These are phyloP conservation scores for Phytophthora ramorum DNA, from an alignment of 352 stramenopile genomes.

Conservation along the genomic window DNA sequence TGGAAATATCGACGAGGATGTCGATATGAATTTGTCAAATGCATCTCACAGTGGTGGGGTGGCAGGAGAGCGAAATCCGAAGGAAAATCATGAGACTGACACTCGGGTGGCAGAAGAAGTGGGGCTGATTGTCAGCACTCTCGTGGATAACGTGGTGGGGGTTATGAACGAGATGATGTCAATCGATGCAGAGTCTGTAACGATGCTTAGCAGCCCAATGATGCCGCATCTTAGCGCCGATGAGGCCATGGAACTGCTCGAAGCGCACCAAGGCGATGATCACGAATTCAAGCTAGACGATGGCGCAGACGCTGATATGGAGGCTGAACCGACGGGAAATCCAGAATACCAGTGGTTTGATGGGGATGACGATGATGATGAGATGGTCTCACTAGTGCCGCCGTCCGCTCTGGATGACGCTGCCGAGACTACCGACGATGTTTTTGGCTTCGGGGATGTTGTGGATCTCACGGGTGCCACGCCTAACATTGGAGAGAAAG, in stretches of 20 bases:
- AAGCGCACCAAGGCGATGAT: slow-evolving; percentile 33
- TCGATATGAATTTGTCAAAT: slow-evolving; percentile 7
- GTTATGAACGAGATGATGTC: slow-evolving; percentile 15
- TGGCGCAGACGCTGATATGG: slow-evolving; percentile 12
- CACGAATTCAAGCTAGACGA: slow-evolving; percentile 24
- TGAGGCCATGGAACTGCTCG: slow-evolving; percentile 34
- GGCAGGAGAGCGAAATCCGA: neutral
- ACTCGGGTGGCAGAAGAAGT: slow-evolving; percentile 10
- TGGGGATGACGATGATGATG: slow-evolving; percentile 37
- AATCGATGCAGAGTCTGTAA: slow-evolving; percentile 18
- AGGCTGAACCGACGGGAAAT: slow-evolving; percentile 14
- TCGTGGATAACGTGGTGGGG: slow-evolving; percentile 29
- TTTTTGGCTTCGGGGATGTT: slow-evolving; percentile 29
- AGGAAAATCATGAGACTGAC: neutral
- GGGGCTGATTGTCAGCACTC: slow-evolving; percentile 10
- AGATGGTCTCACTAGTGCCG: slow-evolving; percentile 18
- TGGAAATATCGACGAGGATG: slow-evolving; percentile 4
- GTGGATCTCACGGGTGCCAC: slow-evolving; percentile 16
- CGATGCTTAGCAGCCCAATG: slow-evolving; percentile 21
- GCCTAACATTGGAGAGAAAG: slow-evolving; percentile 3
- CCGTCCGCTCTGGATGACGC: slow-evolving; percentile 25
- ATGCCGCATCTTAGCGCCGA: slow-evolving; percentile 38
- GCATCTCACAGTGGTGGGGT: neutral
- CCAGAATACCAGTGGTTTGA: slow-evolving; percentile 51
- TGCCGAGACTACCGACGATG: slow-evolving; percentile 31